Percentiles rank a stretch among this genome's conserved stretches.
phyloP scores from a whole-genome alignment of 495 filamentous ascomycete species.

The Chaetomium fimeti region DNA sequence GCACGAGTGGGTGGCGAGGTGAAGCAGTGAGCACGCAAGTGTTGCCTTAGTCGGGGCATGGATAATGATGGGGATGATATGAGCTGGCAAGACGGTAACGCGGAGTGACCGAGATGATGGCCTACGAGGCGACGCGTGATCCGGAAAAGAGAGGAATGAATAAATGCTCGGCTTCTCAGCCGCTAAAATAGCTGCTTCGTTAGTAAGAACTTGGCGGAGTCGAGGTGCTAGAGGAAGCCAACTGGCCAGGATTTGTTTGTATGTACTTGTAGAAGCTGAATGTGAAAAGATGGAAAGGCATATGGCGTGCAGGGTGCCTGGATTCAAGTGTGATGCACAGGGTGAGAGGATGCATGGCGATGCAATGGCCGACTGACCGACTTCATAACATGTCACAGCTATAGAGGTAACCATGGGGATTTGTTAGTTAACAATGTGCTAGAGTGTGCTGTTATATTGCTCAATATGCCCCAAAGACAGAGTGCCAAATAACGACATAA shows the following conservation, averaged over 20 bases:
- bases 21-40: neutral
- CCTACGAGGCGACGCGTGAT: neutral
- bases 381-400: no score
- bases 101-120: neutral
- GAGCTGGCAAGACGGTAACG: neutral
- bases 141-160: neutral
- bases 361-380: no score
- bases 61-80: constrained; percentile 8
- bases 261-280: constrained; percentile 3
- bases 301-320: neutral
- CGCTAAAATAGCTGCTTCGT: neutral
- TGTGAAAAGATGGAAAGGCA: neutral
- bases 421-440: no score
- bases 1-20: neutral
- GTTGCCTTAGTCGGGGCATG: neutral
- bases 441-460: no score
- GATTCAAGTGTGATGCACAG: neutral
- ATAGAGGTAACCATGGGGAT: neutral
- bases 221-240: neutral
- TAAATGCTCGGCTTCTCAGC: neutral
- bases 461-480: no score
- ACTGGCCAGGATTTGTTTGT: neutral
- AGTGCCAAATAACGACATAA: no score
- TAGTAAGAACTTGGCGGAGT: neutral
- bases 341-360: no score